Evolutionary conservation across 371 early-diverging fungal species (phyloP).

Genomic region (Rhizopus delemar): DNA sequence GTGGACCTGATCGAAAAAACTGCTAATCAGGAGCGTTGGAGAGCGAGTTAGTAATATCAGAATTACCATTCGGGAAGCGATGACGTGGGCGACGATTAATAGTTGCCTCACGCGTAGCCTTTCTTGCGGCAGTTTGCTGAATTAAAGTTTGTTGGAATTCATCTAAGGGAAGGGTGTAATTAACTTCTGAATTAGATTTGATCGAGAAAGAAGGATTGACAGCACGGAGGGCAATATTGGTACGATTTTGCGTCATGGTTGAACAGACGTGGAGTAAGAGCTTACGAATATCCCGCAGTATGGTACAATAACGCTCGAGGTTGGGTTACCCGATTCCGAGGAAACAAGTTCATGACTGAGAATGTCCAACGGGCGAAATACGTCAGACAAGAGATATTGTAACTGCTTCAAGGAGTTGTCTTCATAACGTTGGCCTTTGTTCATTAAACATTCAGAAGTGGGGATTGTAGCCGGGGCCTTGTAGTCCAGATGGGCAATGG

Average conservation of each 20-base stretch:
- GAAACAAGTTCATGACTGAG: conserved; percentile 9
- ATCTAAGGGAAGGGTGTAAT: background rate
- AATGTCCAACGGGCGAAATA: conserved; percentile 13
- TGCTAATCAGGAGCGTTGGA: too few relatives aligned
- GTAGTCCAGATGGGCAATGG: conserved; percentile 12
- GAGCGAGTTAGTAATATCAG: too few relatives aligned
- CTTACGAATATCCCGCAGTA: conserved; percentile 10
- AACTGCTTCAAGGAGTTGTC: conserved; percentile 10
- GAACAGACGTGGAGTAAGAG: conserved; percentile 12
- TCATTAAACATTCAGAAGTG: conserved; percentile 7
- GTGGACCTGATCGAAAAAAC: conserved; percentile 24
- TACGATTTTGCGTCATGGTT: conserved; percentile 5
- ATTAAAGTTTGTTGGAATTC: background rate
- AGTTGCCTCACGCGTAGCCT: background rate
- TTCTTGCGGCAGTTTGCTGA: background rate
- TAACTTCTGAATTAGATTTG: background rate
- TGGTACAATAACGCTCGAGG: conserved; percentile 1
- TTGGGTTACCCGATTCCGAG: background rate
- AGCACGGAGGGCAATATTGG: conserved; percentile 15
- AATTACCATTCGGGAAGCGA: too few relatives aligned
- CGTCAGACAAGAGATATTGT: conserved; percentile 12
- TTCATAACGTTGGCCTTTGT: conserved; percentile 17
- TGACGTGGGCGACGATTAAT: background rate
- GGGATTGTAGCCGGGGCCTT: conserved; percentile 18
- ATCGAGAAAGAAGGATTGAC: conserved; percentile 6